Evolutionary conservation across 352 stramenopile genomes (phyloP).

Genomic region (Globisporangium canariense): DNA sequence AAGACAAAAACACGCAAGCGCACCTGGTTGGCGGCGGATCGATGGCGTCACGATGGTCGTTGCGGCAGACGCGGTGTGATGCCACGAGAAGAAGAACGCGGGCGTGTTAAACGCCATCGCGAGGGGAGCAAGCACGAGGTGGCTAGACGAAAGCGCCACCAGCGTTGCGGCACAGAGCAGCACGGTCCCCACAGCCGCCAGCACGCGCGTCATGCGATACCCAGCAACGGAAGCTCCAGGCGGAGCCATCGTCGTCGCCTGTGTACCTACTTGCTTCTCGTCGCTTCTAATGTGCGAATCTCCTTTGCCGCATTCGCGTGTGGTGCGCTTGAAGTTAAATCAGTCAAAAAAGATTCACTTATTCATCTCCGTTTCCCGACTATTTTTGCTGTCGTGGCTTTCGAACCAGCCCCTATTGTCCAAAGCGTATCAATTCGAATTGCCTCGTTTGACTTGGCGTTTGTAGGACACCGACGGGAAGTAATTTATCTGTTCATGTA

Average conservation of each 20-base stretch:
- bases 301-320: neutral
- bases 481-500: no score
- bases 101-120: constrained; percentile 2
- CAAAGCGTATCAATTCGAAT: no score
- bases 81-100: neutral
- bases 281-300: neutral
- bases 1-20: no score
- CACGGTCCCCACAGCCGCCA: neutral
- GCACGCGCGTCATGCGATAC: neutral
- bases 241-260: neutral
- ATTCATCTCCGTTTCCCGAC: no score
- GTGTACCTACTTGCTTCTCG: neutral
- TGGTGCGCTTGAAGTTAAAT: neutral
- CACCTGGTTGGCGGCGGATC: neutral
- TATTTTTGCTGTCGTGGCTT: no score
- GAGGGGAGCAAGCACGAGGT: neutral
- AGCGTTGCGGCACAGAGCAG: neutral
- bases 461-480: no score
- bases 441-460: no score
- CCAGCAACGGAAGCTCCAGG: neutral
- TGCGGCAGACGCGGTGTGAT: neutral
- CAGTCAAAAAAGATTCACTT: neutral
- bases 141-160: neutral
- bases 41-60: neutral
- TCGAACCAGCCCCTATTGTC: no score